Evolutionary conservation across 2,329 filamentous ascomycete species (phyloP).

Genomic region (Chaetomium globosum): DNA sequence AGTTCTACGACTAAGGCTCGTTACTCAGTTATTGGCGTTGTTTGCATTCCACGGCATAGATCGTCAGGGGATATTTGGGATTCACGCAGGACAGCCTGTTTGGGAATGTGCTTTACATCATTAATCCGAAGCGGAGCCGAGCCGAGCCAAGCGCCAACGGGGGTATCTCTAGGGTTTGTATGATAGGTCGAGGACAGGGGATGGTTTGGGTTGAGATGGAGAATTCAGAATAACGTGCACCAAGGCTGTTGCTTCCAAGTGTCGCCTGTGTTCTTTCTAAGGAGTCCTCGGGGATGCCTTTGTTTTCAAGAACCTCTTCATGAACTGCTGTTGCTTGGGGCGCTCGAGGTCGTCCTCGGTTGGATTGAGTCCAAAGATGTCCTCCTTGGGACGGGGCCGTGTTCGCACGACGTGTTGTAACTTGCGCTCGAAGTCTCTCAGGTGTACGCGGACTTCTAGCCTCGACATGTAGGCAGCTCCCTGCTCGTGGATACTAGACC

Average conservation of each 20-base stretch:
- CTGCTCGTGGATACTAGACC: constrained; percentile 69
- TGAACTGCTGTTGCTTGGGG: constrained; percentile 53
- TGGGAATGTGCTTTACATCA: constrained; percentile 21
- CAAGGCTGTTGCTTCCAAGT: neutral
- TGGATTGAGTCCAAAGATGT: constrained; percentile 50
- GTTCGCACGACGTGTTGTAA: constrained; percentile 72
- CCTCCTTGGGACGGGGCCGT: constrained; percentile 56
- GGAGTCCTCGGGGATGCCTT: constrained; percentile 16
- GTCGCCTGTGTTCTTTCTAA: neutral
- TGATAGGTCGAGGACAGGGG: constrained; percentile 23
- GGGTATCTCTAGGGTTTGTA: constrained; percentile 33
- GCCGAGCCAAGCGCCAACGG: constrained; percentile 17
- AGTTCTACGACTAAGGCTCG: constrained; percentile 77
- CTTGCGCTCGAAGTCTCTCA: constrained; percentile 75
- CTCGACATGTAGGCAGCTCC: constrained; percentile 72
- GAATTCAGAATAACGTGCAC: constrained; percentile 16
- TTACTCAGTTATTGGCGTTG: neutral
- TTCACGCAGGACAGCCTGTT: constrained; percentile 12
- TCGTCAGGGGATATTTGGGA: constrained; percentile 13
- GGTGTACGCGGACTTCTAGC: constrained; percentile 73
- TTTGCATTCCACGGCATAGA: constrained; percentile 5
- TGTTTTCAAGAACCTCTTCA: constrained; percentile 48
- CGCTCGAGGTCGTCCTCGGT: constrained; percentile 41
- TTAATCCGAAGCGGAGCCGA: constrained; percentile 18
- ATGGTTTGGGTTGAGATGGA: neutral